These are phyloP conservation scores for Linnemannia exigua DNA, from an alignment of 192 early-diverging fungal genomes.

Conservation along the genomic window DNA sequence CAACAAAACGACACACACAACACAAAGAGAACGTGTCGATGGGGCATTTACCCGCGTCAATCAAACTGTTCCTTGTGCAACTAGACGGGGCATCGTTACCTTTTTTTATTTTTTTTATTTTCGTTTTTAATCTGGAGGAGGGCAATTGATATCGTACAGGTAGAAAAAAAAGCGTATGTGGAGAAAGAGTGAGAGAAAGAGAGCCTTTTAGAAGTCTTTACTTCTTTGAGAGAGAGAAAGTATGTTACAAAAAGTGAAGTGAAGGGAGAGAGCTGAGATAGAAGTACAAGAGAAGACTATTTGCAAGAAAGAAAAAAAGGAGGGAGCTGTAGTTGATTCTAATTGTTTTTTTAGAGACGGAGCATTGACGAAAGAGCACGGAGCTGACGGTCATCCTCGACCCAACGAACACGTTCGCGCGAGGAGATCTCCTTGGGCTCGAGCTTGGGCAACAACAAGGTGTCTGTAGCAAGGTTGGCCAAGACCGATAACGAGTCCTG, in stretches of 20 bases:
- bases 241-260: neutral
- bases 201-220: neutral
- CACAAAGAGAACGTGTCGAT: neutral
- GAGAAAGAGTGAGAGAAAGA: too few species aligned
- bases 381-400: constrained; percentile 51
- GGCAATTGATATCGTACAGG: constrained; percentile 4
- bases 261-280: neutral
- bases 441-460: constrained; percentile 44
- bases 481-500: constrained; percentile 53
- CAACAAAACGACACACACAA: neutral
- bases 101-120: neutral
- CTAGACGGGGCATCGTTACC: neutral
- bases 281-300: constrained; percentile 1
- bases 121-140: neutral
- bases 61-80: neutral
- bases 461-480: constrained; percentile 50
- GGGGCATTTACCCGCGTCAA: too few species aligned
- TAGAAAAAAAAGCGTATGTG: neutral
- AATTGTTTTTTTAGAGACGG: constrained; percentile 25
- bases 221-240: neutral
- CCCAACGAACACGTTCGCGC: constrained; percentile 49
- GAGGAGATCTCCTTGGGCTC: constrained; percentile 45
- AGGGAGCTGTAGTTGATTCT: too few species aligned
- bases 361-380: constrained; percentile 53
- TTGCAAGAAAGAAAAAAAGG: neutral